Percentiles rank a stretch among this genome's conserved stretches.
These are phyloP conservation scores for Russula abietina DNA, from an alignment of 768 basidiomycete species.

Conservation along the genomic window DNA sequence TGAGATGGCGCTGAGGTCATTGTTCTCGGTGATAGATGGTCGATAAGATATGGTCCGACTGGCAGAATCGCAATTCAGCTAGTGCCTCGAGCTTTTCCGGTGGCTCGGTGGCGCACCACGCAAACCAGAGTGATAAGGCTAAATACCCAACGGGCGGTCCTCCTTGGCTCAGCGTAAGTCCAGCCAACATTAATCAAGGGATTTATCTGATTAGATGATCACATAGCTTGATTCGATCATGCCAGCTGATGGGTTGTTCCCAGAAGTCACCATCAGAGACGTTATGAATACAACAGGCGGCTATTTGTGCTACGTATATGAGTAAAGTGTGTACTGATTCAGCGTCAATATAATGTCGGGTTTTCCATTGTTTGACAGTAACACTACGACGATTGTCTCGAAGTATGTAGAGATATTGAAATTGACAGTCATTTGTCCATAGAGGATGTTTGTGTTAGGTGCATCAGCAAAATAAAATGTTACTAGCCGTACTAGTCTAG, in stretches of 20 bases:
- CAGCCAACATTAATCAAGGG: neutral
- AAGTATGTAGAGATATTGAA: no score
- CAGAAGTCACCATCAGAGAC: constrained; percentile 27
- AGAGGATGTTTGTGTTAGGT: no score
- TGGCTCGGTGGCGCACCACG: constrained; percentile 31
- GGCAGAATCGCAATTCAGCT: constrained; percentile 29
- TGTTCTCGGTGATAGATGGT: constrained; percentile 29
- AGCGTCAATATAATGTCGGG: no score
- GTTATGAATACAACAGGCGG: constrained; percentile 32
- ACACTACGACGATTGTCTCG: no score
- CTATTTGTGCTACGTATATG: constrained; percentile 34
- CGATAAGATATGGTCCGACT: constrained; percentile 36
- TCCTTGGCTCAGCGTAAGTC: constrained; percentile 28
- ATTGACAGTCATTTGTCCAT: no score
- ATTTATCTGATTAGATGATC: neutral
- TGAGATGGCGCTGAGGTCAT: neutral
- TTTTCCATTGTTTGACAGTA: no score
- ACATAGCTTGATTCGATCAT: constrained; percentile 29
- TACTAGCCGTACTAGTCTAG: no score
- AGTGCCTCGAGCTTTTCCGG: constrained; percentile 32
- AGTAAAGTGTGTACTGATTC: no score
- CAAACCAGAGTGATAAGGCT: constrained; percentile 24
- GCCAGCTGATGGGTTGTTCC: constrained; percentile 30
- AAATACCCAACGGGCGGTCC: constrained; percentile 29
- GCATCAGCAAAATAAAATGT: no score